Base-by-base conservation (phyloP, 768 basidiomycete genomes). In the Suillus americanus region DNA sequence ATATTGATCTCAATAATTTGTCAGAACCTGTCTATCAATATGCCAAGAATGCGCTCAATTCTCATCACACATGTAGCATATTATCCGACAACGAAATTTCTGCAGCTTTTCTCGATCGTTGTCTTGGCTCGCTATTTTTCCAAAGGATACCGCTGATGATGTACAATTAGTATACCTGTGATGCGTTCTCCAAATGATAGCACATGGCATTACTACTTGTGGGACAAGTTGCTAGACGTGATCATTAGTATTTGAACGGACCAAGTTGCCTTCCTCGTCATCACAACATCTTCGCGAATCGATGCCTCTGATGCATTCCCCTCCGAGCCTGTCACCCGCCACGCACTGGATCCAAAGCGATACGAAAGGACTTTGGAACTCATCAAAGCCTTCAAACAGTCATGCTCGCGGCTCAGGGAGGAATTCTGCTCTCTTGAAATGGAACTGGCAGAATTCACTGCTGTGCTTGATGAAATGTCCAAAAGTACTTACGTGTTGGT, bases 251-350 rank as follows among this genome's bases (percentile, higher is more conserved):
- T 99, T 99, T 71, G 97, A 99, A 74, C 90, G 94, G 60, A 96
- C 95, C 10, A 99, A 97, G n/a, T n/a, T n/a, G n/a, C n/a, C 38
- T 99, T 99, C 80, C 90, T 99, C 62, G 96, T 99, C 69, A 95
- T 99, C 67, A 95, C 97, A 5, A 92, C 92, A 2, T 91, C 91
- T 25, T 85, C 76, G 70, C 83, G 73, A 74, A 82, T 81, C 23
- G 64, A 72, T 37, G 18, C 67, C 38, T 61, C 72, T 18, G 55
- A 71, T 28, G 41, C 74, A 30, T 66, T 76, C 46, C 67, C 80
- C 45, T 71, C 79, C 35, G 71, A 71, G 28, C 74, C 78, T 38
- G 61, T 70, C 6, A 77, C 78, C 30, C 68, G 78, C 9, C 82
- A 83, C 61, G 75, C 82, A 63, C 80, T 94, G 62, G 82, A 88